Percentiles rank a stretch among this genome's conserved stretches.
Evolutionary conservation across 1,284 basidiomycete species (phyloP).

Genomic region (Pisolithus thermaeus): DNA sequence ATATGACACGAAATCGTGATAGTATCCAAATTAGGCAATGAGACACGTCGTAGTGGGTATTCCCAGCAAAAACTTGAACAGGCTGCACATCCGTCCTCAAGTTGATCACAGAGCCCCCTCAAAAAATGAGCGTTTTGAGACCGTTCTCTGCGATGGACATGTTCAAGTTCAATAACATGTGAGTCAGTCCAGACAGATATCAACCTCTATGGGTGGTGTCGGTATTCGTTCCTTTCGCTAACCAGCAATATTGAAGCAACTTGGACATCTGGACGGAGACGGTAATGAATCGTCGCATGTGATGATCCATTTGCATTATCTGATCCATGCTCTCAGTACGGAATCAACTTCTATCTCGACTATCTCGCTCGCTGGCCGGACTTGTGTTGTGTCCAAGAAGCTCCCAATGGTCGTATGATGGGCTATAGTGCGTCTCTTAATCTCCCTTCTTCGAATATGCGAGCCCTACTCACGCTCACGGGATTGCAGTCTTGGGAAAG

Average conservation of each 20-base stretch:
- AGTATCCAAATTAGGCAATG: too few species aligned
- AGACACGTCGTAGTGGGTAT: neutral
- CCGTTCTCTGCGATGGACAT: slow-evolving; percentile 83
- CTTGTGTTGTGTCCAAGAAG: slow-evolving; percentile 75
- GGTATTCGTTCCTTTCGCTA: neutral
- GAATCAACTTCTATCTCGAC: slow-evolving; percentile 78
- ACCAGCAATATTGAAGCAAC: slow-evolving; percentile 49
- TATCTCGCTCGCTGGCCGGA: slow-evolving; percentile 91
- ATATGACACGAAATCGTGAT: too few species aligned
- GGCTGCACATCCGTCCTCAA: neutral
- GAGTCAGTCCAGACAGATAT: slow-evolving; percentile 15
- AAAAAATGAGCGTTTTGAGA: slow-evolving; percentile 70
- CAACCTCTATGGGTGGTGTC: neutral
- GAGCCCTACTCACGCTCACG: slow-evolving; percentile 4
- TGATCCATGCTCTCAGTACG: slow-evolving; percentile 51
- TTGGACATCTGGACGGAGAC: slow-evolving; percentile 94
- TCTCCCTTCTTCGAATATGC: slow-evolving; percentile 5
- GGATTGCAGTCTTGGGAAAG: slow-evolving; percentile 70
- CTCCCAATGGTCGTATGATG: slow-evolving; percentile 77
- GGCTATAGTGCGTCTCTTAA: slow-evolving; percentile 63
- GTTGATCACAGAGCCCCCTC: neutral
- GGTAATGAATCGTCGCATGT: slow-evolving; percentile 35
- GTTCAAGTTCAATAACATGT: slow-evolving; percentile 91
- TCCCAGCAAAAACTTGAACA: too few species aligned
- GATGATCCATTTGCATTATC: neutral